Conservation (phyloP, 306 rosid species). For the Quercus mongolica region DNA sequence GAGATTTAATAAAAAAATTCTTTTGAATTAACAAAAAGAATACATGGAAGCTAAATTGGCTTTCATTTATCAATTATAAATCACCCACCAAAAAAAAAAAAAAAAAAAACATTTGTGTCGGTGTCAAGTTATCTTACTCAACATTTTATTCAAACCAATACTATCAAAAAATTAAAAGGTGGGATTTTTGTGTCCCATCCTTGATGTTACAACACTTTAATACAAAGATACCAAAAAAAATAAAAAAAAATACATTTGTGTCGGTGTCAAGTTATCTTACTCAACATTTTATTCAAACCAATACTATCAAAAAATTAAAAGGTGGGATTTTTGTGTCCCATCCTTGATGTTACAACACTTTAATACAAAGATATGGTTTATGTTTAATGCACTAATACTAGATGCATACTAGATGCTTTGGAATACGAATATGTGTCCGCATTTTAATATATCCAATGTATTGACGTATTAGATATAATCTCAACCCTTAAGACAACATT, state of each 20-base stretch:
- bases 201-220: not conserved
- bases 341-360: not conserved
- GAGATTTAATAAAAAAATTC: no score
- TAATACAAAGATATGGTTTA: no score
- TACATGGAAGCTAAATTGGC: not conserved
- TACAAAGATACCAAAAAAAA: no score
- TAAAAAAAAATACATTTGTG: not conserved
- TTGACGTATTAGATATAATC: no score
- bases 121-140: not conserved
- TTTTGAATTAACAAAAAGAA: no score
- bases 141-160: not conserved
- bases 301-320: not conserved
- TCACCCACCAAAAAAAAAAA: not conserved
- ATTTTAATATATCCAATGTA: no score
- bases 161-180: not conserved
- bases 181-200: not conserved
- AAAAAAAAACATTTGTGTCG: not conserved
- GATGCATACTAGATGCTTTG: rapidly evolving
- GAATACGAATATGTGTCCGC: no score
- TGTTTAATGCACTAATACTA: no score
- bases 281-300: not conserved
- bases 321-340: not conserved
- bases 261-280: not conserved
- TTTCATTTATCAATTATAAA: not conserved
- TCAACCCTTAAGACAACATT: not conserved